Evolutionary conservation across 108 stramenopile species (phyloP).

Genomic region (Epithemia pelagica): DNA sequence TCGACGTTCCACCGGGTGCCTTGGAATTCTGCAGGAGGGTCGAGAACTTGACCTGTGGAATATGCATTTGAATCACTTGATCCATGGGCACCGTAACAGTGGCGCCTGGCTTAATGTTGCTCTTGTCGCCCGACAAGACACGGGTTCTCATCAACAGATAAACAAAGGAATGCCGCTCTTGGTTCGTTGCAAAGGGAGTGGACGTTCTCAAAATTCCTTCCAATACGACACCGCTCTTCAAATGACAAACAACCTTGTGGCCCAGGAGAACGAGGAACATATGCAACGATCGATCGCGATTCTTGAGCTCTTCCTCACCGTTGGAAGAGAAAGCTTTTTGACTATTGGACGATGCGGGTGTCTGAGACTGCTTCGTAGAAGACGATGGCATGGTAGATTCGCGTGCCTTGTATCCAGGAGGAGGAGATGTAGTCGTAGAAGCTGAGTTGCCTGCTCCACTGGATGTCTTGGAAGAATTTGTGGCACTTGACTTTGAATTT

Average conservation of each 20-base stretch:
- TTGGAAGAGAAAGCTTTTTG: background rate
- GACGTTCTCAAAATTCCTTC: slow-evolving; percentile 75
- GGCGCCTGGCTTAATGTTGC: slow-evolving; percentile 6
- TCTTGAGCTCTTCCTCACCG: background rate
- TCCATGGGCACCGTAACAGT: slow-evolving; percentile 45
- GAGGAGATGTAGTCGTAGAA: background rate
- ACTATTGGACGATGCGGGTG: too few relatives aligned
- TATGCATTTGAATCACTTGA: slow-evolving; percentile 46
- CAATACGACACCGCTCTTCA: slow-evolving; percentile 49
- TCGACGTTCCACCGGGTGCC: background rate
- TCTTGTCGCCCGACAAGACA: slow-evolving; percentile 12
- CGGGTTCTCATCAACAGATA: slow-evolving; percentile 60
- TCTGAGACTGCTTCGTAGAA: background rate
- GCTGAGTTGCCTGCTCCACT: background rate
- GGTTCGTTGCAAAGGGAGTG: slow-evolving; percentile 44
- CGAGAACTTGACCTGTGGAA: slow-evolving; percentile 24
- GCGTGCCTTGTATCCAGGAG: background rate
- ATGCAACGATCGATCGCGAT: slow-evolving; percentile 63
- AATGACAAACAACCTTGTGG: slow-evolving; percentile 42
- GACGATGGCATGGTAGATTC: background rate
- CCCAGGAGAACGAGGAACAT: slow-evolving; percentile 58
- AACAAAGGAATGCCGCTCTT: slow-evolving; percentile 31
- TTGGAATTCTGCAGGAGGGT: slow-evolving; percentile 34
- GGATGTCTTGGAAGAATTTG: background rate
- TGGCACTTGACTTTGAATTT: background rate